A percentile compares a stretch with the other conserved stretches of the same genome.
Evolutionary conservation across 2,329 filamentous ascomycete genomes (phyloP).

Genomic region (Talaromyces sp.): DNA sequence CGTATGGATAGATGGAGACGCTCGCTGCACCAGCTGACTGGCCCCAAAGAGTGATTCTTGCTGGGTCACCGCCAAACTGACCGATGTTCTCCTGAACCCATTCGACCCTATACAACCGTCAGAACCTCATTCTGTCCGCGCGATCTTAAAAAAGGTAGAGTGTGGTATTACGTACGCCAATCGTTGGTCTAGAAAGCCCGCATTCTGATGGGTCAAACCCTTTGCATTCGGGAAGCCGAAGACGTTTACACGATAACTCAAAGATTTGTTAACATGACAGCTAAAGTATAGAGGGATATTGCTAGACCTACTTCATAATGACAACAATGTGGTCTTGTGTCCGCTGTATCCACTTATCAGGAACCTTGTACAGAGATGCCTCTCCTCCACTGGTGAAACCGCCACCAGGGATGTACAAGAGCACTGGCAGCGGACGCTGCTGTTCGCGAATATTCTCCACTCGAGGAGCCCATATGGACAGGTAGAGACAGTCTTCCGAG

Average conservation of each 20-base stretch:
- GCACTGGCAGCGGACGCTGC: background rate
- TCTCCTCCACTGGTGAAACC: background rate
- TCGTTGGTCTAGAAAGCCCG: background rate
- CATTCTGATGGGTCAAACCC: background rate
- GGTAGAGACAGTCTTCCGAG: slow-evolving; percentile 9
- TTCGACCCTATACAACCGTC: background rate
- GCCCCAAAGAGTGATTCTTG: slow-evolving; percentile 1
- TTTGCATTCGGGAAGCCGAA: slow-evolving; percentile 4
- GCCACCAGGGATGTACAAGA: background rate
- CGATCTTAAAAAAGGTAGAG: background rate
- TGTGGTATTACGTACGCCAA: background rate
- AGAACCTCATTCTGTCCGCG: background rate
- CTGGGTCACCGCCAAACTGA: background rate
- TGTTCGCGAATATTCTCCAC: background rate
- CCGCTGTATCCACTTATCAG: background rate
- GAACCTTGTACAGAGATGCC: background rate
- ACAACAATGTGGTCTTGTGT: slow-evolving; percentile 6
- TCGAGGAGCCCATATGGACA: background rate
- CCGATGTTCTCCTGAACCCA: slow-evolving; percentile 8
- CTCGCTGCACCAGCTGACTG: slow-evolving; percentile 6
- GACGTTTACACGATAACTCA: slow-evolving; percentile 6
- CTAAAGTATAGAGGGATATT: too few species aligned
- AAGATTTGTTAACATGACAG: background rate
- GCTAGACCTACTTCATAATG: background rate
- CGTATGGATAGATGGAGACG: slow-evolving; percentile 17